phyloP scores from a whole-genome alignment of 805 yeast genomes.

The Hanseniaspora nectarophila region DNA sequence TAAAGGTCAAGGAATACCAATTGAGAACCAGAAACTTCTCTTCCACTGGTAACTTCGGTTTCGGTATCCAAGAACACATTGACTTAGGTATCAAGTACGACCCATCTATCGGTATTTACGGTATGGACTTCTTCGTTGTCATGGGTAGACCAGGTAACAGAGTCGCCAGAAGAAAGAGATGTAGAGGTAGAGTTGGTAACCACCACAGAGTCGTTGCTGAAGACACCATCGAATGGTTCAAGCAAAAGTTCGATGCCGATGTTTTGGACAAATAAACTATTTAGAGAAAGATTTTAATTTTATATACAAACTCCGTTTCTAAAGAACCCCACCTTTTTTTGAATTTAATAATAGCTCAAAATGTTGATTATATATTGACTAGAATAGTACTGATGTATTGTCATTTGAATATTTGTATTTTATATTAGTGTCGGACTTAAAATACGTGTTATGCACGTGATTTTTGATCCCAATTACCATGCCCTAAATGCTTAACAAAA shows the following conservation, averaged over 20 bases:
- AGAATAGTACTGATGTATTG: no score
- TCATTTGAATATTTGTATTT: no score
- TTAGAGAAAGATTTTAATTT: constrained; percentile 10
- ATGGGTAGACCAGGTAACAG: constrained; percentile 99
- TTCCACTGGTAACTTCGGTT: constrained; percentile 99
- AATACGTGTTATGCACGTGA: no score
- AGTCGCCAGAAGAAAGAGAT: constrained; percentile 97
- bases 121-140: constrained; percentile 99
- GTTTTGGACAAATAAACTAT: constrained; percentile 63
- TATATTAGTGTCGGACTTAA: no score
- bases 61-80: constrained; percentile 98
- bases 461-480: no score
- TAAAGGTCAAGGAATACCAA: constrained; percentile 99
- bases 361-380: no score
- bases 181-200: constrained; percentile 78
- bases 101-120: constrained; percentile 98
- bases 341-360: not conserved
- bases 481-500: no score
- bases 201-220: constrained; percentile 83
- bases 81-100: constrained; percentile 99
- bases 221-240: constrained; percentile 97
- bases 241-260: constrained; percentile 98
- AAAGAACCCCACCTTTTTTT: not conserved
- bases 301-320: not conserved
- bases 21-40: constrained; percentile 89